Base-by-base conservation (phyloP, 2,329 filamentous ascomycete genomes). In the Alternaria atra region DNA sequence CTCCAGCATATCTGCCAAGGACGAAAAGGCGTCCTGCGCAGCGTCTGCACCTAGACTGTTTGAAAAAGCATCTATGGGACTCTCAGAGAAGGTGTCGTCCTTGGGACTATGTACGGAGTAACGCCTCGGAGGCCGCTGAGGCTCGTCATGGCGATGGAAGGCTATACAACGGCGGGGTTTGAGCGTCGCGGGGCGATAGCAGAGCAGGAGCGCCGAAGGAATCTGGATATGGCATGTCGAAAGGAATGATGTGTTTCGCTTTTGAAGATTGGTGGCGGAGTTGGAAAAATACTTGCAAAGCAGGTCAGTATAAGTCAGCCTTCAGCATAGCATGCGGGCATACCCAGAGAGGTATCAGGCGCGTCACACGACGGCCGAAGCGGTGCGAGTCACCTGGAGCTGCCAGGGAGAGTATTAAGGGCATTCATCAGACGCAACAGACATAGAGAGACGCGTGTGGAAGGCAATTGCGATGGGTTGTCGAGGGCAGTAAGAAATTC, bases 401-500 rank as follows among this genome's bases (percentile, higher is more conserved):
- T 63, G 65, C 69, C 71, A 76, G 72, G 66, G 52, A 68, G 56
- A 68, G 59, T 63, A 66, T 61, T 56, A 71, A 70, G 74, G 71
- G 75, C 76, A 79, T 79, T 79, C 76, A 79, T 78, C 40, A 66
- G 73, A 76, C 67, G 63, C 63, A 44, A 56, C 32, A 25, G 52
- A 37, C 50, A 34, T 32, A 39, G 29, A 35, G 25, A 34, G 44
- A 54, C 58, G 63, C 60, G 60, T 55, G 60, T 52, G 56, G 55
- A 57, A 17, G 60, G 52, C 65, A 66, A 65, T 63, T 65, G 65
- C 64, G 57, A 57, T 46, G 39, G 37, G 47, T 50, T 29, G 58
- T 40, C 53, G 47, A 56, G 44, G 27, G 46, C 29, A 23, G 44
- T 43, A 55, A 40, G 64, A 69, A 67, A 63, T 59, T 61, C 52